Conservation (phyloP, 768 basidiomycete genomes). For the Cystobasidium ongulense region DNA sequence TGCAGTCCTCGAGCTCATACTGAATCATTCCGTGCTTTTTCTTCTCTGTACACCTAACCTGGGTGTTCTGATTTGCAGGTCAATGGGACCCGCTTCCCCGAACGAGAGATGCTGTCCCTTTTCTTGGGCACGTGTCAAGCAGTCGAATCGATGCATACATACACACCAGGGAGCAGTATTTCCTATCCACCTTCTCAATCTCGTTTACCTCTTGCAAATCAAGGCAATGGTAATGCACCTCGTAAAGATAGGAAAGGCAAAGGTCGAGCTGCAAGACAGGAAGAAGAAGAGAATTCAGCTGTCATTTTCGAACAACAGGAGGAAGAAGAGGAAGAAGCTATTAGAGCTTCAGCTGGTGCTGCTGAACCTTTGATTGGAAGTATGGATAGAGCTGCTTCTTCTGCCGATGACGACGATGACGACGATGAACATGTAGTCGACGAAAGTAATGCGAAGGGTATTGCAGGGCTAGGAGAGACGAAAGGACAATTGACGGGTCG, state of each 20-base stretch:
- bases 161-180: conserved; percentile 45
- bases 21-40: too few relatives aligned
- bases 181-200: conserved; percentile 28
- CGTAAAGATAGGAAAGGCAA: neutral
- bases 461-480: conserved; percentile 15
- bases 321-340: conserved; percentile 22
- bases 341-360: conserved; percentile 23
- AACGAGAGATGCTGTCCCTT: conserved; percentile 74
- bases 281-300: conserved; percentile 45
- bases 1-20: too few relatives aligned
- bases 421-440: conserved; percentile 42
- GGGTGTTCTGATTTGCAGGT: conserved; percentile 45
- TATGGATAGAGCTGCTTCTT: conserved; percentile 14
- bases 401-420: conserved; percentile 37
- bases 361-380: conserved; percentile 28
- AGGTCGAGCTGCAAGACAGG: conserved; percentile 42
- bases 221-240: neutral
- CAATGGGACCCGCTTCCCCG: conserved; percentile 72
- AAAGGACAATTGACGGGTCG: conserved; percentile 1
- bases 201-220: neutral
- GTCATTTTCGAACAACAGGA: conserved; percentile 24
- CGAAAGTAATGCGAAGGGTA: conserved; percentile 38
- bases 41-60: neutral
- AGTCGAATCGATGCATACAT: conserved; percentile 87
- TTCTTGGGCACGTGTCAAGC: conserved; percentile 94